Evolutionary conservation across 2,329 filamentous ascomycete species (phyloP).

Genomic region (Fusarium protoensiforme): DNA sequence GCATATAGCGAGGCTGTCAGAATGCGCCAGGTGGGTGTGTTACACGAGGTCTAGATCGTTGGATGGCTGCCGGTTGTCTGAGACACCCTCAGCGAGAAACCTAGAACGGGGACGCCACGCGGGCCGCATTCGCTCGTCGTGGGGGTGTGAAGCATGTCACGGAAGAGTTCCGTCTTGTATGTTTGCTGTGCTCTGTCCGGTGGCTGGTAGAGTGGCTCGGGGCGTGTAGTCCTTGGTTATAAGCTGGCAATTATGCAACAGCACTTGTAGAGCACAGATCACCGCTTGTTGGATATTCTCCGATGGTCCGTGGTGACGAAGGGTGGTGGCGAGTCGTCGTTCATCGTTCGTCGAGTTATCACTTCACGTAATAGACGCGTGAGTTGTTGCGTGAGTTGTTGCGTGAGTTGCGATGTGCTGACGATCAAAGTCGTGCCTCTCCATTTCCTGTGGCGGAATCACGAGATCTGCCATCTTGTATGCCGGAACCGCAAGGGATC

Average conservation of each 20-base stretch:
- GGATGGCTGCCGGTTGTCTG: background rate
- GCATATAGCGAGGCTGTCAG: background rate
- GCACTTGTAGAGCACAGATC: background rate
- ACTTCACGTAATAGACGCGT: background rate
- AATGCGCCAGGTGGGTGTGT: background rate
- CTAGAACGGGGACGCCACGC: constrained; percentile 9
- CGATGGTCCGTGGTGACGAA: background rate
- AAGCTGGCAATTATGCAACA: background rate
- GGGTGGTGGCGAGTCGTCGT: background rate
- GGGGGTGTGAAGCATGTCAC: background rate
- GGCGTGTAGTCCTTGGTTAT: background rate
- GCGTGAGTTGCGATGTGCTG: background rate
- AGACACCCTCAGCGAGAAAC: constrained; percentile 6
- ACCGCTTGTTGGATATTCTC: background rate
- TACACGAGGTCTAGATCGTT: background rate
- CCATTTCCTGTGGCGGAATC: background rate
- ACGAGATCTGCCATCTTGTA: background rate
- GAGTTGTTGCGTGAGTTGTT: background rate
- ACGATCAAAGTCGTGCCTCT: background rate
- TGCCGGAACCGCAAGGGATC: background rate
- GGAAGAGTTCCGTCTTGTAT: background rate
- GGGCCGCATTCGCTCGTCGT: constrained; percentile 3
- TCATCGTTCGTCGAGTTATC: background rate
- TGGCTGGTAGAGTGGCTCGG: background rate
- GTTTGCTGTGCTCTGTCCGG: background rate